Conservation (phyloP, 139 green algal genomes). For the Haematococcus lacustris region DNA sequence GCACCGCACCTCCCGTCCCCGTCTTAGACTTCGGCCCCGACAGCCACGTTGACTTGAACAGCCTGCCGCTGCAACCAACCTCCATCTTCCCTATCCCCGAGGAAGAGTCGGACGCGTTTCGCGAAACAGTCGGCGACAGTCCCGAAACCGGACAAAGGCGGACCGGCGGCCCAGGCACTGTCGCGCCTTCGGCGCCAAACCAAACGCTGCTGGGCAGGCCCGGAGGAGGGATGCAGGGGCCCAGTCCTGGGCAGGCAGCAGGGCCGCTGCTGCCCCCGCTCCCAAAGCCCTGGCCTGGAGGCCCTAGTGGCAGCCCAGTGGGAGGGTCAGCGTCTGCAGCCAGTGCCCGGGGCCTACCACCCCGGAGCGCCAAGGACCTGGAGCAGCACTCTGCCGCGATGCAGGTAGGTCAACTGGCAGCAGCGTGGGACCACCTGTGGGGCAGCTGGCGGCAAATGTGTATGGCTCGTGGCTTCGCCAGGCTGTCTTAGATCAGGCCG, state of each 20-base stretch:
- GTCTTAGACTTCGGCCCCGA: constrained; percentile 2
- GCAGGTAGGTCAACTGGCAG: not conserved
- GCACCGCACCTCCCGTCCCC: no score
- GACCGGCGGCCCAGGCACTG: not conserved
- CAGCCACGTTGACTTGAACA: not conserved
- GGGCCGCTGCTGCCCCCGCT: not conserved
- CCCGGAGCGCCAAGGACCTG: no score
- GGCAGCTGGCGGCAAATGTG: no score
- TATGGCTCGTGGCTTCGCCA: no score
- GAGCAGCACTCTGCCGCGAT: not conserved
- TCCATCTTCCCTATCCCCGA: constrained; percentile 18
- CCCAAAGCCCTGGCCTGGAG: not conserved
- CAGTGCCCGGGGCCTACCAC: no score
- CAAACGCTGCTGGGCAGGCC: not conserved
- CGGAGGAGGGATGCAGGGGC: not conserved
- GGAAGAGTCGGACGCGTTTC: constrained; percentile 7
- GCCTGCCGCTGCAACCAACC: not conserved
- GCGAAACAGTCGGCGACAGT: not conserved
- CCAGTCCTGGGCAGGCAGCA: not conserved
- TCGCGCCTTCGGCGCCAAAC: no score
- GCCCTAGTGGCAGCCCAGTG: not conserved
- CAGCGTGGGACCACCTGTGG: no score
- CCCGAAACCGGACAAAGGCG: not conserved
- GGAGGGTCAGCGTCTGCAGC: not conserved
- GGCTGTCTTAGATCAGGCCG: no score